A percentile compares a stretch with the other conserved stretches of the same genome.
Evolutionary conservation across 768 basidiomycete species (phyloP).

Genomic region (Auriscalpium vulgare): DNA sequence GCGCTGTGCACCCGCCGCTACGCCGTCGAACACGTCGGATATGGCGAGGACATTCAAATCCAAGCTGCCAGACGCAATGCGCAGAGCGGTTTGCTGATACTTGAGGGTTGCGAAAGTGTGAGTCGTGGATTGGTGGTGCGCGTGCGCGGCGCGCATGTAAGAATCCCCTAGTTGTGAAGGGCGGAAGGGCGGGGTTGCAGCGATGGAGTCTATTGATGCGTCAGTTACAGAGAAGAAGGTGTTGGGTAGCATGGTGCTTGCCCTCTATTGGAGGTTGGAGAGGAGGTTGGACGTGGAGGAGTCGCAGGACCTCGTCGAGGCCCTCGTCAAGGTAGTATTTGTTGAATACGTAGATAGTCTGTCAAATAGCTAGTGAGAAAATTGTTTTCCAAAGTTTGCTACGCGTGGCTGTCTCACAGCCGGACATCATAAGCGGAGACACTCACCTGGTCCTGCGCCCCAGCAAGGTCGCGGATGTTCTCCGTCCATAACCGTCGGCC

Average conservation of each 20-base stretch:
- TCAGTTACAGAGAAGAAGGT: neutral
- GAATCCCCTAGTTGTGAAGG: slow-evolving; percentile 60
- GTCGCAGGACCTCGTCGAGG: slow-evolving; percentile 54
- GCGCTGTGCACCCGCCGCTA: slow-evolving; percentile 44
- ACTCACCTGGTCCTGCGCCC: slow-evolving; percentile 66
- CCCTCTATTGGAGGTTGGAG: slow-evolving; percentile 71
- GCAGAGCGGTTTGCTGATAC: slow-evolving; percentile 61
- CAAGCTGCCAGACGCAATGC: slow-evolving; percentile 64
- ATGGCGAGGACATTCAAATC: slow-evolving; percentile 69
- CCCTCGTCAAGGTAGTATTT: slow-evolving; percentile 70
- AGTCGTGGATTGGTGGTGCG: slow-evolving; percentile 55
- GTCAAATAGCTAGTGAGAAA: too few species aligned
- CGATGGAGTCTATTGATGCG: slow-evolving; percentile 39
- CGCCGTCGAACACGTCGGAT: slow-evolving; percentile 58
- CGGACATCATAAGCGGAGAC: neutral
- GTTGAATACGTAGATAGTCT: slow-evolving; percentile 81
- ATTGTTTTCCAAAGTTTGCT: too few species aligned
- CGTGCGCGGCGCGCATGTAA: slow-evolving; percentile 54
- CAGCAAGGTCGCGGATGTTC: slow-evolving; percentile 71
- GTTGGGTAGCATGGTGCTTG: slow-evolving; percentile 20
- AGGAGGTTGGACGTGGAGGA: slow-evolving; percentile 51
- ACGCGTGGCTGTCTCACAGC: too few species aligned
- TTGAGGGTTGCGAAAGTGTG: slow-evolving; percentile 45
- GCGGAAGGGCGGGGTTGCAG: slow-evolving; percentile 66
- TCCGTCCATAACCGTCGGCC: slow-evolving; percentile 62